A percentile compares a stretch with the other conserved stretches of the same genome.
Evolutionary conservation across 2,329 filamentous ascomycete genomes (phyloP).

Genomic region (Hypoxylon sp.): DNA sequence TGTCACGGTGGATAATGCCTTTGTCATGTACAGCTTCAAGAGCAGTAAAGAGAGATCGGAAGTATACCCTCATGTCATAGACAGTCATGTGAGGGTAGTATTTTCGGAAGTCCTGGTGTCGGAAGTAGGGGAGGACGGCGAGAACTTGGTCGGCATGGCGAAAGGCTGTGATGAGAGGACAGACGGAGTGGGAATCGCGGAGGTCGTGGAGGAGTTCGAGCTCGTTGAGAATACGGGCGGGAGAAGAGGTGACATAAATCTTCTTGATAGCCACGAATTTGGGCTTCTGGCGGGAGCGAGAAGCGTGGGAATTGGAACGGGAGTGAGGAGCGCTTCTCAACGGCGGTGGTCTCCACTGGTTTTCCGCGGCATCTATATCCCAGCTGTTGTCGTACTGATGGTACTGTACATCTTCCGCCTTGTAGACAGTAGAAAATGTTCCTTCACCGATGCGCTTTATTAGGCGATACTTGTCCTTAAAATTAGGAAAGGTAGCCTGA

Average conservation of each 20-base stretch:
- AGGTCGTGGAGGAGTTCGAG: constrained; percentile 93
- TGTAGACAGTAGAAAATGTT: constrained; percentile 99
- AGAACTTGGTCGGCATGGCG: constrained; percentile 94
- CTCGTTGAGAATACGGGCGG: constrained; percentile 93
- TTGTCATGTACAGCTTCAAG: constrained; percentile 86
- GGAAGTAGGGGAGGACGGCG: constrained; percentile 94
- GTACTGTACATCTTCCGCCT: constrained; percentile 93
- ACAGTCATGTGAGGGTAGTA: constrained; percentile 95
- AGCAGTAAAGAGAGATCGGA: constrained; percentile 88
- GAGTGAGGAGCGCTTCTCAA: constrained; percentile 66
- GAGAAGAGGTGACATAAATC: constrained; percentile 98
- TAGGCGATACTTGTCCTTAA: constrained; percentile 86
- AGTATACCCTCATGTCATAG: constrained; percentile 89
- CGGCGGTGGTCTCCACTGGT: constrained; percentile 78
- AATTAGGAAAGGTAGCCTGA: constrained; percentile 84
- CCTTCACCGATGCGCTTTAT: constrained; percentile 99
- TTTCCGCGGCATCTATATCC: constrained; percentile 79
- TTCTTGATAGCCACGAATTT: constrained; percentile 98
- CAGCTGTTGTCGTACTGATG: constrained; percentile 87
- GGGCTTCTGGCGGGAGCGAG: constrained; percentile 64
- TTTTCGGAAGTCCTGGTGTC: constrained; percentile 92
- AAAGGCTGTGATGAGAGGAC: constrained; percentile 97
- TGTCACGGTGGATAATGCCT: constrained; percentile 92
- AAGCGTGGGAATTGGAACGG: constrained; percentile 55
- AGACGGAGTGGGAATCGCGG: constrained; percentile 85